Evolutionary conservation across 75 land plant genomes (phyloP).

Genomic region (Picea sitchensis): DNA sequence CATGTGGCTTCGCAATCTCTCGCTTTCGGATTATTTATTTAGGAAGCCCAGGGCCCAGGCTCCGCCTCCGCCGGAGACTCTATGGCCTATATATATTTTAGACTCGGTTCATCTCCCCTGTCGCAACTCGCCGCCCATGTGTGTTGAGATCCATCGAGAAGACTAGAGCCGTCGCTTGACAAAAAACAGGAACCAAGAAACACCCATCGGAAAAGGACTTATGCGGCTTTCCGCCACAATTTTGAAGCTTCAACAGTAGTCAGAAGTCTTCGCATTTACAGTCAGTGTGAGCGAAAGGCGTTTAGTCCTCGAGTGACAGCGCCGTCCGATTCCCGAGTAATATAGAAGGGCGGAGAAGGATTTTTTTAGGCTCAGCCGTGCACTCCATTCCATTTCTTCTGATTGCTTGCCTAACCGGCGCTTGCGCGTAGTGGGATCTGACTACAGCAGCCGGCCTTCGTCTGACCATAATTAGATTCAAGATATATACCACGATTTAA

Average conservation of each 20-base stretch:
- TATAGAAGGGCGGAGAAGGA: neutral
- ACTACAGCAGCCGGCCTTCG: no score
- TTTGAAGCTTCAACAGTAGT: no score
- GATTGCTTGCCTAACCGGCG: neutral
- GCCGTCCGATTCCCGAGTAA: neutral
- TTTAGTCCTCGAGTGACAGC: slow-evolving; percentile 1
- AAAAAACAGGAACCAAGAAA: neutral
- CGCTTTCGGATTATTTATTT: neutral
- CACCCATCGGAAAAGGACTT: neutral
- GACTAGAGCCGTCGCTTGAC: neutral
- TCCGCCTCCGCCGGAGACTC: neutral
- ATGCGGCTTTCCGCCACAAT: neutral
- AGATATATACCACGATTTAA: no score
- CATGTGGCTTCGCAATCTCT: neutral
- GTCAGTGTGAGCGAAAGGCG: no score
- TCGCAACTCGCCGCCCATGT: slow-evolving; percentile 3
- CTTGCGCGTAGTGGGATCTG: neutral
- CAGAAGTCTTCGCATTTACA: no score
- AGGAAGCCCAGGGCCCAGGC: neutral
- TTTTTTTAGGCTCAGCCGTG: neutral
- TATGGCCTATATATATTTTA: neutral
- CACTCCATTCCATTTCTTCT: neutral
- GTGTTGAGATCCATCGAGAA: neutral
- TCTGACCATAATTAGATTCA: no score
- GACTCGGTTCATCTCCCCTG: no score